These are phyloP conservation scores for Agrocybe pediades DNA, from an alignment of 768 basidiomycete species.

Conservation along the genomic window DNA sequence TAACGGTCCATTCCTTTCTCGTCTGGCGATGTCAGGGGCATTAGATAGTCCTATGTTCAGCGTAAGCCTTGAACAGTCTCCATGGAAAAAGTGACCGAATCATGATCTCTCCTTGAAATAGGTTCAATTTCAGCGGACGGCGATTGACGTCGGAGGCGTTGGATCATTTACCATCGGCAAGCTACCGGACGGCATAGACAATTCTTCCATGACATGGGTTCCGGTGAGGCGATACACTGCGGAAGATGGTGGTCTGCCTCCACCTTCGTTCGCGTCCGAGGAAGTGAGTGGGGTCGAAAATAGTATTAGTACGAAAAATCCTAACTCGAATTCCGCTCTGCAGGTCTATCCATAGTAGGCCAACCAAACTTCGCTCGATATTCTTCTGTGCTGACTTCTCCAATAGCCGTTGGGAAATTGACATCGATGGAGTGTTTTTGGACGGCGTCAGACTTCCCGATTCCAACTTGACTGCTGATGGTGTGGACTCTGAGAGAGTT, in stretches of 20 bases:
- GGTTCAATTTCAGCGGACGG: slow-evolving; percentile 58
- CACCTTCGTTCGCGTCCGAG: slow-evolving; percentile 55
- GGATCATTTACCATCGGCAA: slow-evolving; percentile 66
- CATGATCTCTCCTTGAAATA: slow-evolving; percentile 6
- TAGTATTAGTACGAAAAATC: not conserved
- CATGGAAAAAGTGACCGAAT: not conserved
- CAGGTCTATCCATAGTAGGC: slow-evolving; percentile 41
- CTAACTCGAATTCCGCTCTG: not conserved
- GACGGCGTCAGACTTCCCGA: slow-evolving; percentile 56
- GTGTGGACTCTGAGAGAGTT: slow-evolving; percentile 34
- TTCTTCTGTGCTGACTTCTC: not conserved
- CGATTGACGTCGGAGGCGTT: slow-evolving; percentile 56
- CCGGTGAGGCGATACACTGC: slow-evolving; percentile 58
- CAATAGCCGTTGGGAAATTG: slow-evolving; percentile 62
- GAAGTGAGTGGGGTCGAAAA: slow-evolving; percentile 59
- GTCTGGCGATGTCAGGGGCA: slow-evolving; percentile 43
- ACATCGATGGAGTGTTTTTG: slow-evolving; percentile 65
- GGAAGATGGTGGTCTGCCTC: slow-evolving; percentile 54
- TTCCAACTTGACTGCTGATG: slow-evolving; percentile 47
- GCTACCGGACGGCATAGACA: slow-evolving; percentile 55
- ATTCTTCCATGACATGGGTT: slow-evolving; percentile 67
- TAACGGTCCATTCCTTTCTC: slow-evolving; percentile 47
- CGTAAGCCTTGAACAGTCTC: slow-evolving; percentile 26
- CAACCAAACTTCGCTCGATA: too few relatives aligned
- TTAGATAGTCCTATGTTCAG: slow-evolving; percentile 53